phyloP scores from a whole-genome alignment of 2,329 filamentous ascomycete genomes.

The Tothia fuscella region DNA sequence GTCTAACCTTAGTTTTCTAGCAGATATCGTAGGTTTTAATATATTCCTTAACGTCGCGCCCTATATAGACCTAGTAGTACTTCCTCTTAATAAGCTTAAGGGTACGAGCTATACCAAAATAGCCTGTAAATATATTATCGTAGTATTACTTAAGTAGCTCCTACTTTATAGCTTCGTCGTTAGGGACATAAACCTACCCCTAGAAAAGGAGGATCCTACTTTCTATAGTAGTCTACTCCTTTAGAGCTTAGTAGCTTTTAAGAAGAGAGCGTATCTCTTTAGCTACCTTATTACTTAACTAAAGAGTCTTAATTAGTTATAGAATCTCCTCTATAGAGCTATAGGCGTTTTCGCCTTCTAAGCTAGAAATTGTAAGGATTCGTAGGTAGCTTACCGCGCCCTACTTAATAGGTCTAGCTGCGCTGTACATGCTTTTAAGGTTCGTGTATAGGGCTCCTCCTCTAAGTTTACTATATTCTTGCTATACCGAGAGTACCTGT shows the following conservation, averaged over 20 bases:
- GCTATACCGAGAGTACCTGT: conserved; percentile 2
- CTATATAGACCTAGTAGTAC: conserved; percentile 13
- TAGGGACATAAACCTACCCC: background rate
- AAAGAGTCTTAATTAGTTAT: background rate
- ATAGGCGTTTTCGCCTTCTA: background rate
- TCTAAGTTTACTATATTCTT: background rate
- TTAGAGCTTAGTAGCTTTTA: conserved; percentile 3
- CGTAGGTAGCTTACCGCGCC: no score
- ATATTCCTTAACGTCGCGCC: conserved; percentile 16
- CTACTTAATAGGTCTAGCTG: no score
- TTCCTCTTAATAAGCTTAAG: background rate
- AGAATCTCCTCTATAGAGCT: background rate
- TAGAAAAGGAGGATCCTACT: background rate
- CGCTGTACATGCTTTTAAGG: background rate
- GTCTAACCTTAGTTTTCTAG: conserved; percentile 10
- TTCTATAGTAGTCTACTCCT: background rate
- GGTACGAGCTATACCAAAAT: conserved; percentile 2
- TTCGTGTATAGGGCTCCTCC: background rate
- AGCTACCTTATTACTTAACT: background rate
- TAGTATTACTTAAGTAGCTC: conserved; percentile 3
- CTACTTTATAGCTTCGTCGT: background rate
- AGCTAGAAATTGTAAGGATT: no score
- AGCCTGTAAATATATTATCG: conserved; percentile 4
- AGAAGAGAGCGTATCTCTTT: no score
- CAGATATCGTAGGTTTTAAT: conserved; percentile 12